Evolutionary conservation across 169 alveolate species (phyloP), one percentile per base, ranked within the genome.

Genomic region (Cytauxzoon felis): DNA sequence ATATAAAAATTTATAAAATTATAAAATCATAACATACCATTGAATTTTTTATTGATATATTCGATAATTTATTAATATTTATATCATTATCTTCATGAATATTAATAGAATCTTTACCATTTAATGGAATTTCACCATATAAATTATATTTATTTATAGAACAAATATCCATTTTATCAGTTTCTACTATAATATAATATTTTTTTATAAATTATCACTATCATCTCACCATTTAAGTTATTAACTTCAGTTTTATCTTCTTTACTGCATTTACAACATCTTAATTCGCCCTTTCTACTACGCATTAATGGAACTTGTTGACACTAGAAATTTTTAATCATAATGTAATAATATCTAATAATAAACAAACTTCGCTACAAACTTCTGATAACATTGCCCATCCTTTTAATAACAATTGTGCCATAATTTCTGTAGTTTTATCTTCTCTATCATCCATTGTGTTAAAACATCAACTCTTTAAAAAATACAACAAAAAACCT

Each of bases 321-420:
- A 49, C 86, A 76, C 86, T 76, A 61, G 50, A 19, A n/a, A 24
- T 4, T 0, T 33, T 27, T 18, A 21, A 16, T 38, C 47, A 59
- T n/a, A 6, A 43, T 43, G 5, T 27, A 62, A 49, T 6, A 34
- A 2, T n/a, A 34, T n/a, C 1, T 3, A 26, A 24, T 11, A 2
- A 16, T 0, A 0, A 1, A 1, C 29, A 30, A 59, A 76, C 86
- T 76, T 19, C 36, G 8, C 52, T 8, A 26, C 86, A 76, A 3
- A 67, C 60, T 19, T 76, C 81, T 13, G 81, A 41, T 48, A 76
- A 51, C 86, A 76, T 76, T 5, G 81, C 50, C 86, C 86, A 76
- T 3, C 86, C 86, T 1, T 65, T 43, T 23, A 76, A 63, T 13
- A 76, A 76, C 61, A 76, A 40, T 9, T 41, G 24, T 29, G 81